phyloP scores from a whole-genome alignment of 169 alveolate genomes.

The Prorocentrum cordatum region DNA sequence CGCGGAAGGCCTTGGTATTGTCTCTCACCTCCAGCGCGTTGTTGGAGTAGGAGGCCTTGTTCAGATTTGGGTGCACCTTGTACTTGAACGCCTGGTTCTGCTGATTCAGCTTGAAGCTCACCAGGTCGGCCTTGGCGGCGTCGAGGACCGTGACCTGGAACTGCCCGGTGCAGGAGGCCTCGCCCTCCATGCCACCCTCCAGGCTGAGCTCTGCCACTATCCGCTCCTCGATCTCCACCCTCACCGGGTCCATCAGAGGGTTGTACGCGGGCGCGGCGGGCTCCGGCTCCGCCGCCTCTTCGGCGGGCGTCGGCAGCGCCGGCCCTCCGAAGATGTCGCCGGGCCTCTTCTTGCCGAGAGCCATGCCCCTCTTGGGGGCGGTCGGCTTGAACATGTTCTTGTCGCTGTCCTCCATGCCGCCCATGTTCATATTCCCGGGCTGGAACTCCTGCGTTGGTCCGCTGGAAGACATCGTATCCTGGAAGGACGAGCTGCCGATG shows the following conservation, averaged over 20 bases:
- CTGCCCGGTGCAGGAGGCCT: slow-evolving; percentile 40
- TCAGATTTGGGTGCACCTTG: slow-evolving; percentile 73
- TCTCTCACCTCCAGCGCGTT: slow-evolving; percentile 69
- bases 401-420: background rate
- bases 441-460: background rate
- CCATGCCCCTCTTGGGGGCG: slow-evolving; percentile 59
- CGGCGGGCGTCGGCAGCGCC: slow-evolving; percentile 10
- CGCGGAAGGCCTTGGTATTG: slow-evolving; percentile 55
- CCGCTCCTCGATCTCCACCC: slow-evolving; percentile 24
- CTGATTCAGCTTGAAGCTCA: slow-evolving; percentile 72
- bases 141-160: slow-evolving; percentile 72
- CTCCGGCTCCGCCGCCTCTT: background rate
- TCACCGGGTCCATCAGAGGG: slow-evolving; percentile 48
- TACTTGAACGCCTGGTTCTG: slow-evolving; percentile 71
- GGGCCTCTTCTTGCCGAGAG: slow-evolving; percentile 26
- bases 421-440: background rate
- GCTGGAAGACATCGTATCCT: slow-evolving; percentile 35
- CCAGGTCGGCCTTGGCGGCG: slow-evolving; percentile 72
- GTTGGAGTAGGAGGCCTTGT: slow-evolving; percentile 67
- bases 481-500: slow-evolving; percentile 35
- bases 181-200: slow-evolving; percentile 3
- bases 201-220: background rate
- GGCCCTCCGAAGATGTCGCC: slow-evolving; percentile 21
- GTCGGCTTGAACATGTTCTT: slow-evolving; percentile 32
- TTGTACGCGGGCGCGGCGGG: slow-evolving; percentile 51